Base-by-base conservation (phyloP, 176 grass and related monocot genomes). In the Carex littledalei region DNA sequence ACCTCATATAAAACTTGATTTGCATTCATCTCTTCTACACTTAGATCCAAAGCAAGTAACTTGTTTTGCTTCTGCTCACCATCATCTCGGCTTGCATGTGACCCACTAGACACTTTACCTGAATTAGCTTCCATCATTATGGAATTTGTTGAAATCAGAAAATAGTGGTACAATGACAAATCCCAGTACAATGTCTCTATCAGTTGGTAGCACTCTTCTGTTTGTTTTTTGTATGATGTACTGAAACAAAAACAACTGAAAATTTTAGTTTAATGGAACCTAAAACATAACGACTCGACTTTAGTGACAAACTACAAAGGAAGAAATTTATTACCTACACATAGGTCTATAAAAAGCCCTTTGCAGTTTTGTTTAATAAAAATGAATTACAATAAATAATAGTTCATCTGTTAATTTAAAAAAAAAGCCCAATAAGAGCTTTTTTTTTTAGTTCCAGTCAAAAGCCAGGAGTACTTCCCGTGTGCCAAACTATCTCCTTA, bases 1-100 rank as follows among this genome's bases (percentile, higher is more conserved):
- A 98, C 74, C 45, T 95, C 8, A 49, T 49, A 49, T 49, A 8
- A 8, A 82, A 98, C 69, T 60, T 98, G 91, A 87, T 98, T 98
- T 82, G 91, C 87, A 88, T 83, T 95, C 85, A 95, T 61, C 26
- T 67, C 91, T 84, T 92, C 89, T 66, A 56, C 71, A 69, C 85
- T 88, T 34, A 4, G 84, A 89, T 74, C 34, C 85, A 84, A 83
- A 81, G 87, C 87, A 17, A 52, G 24, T 13, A 81, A 45, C 62
- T 88, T 76, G 26, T 85, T 91, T 63, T 80, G 84, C 21, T 52
- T 83, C 3, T 86, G 61, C 21, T 85, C 65, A 81, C 63, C 89
- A 54, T 62, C 81, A 49, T 85, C 84, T 63, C 15, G 15, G 81
- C 81, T 87, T 73, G 57, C 37, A 80, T 52, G 5, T 59, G 31